Conservation (phyloP, 257 asterid genomes). For the Mentha longifolia region DNA sequence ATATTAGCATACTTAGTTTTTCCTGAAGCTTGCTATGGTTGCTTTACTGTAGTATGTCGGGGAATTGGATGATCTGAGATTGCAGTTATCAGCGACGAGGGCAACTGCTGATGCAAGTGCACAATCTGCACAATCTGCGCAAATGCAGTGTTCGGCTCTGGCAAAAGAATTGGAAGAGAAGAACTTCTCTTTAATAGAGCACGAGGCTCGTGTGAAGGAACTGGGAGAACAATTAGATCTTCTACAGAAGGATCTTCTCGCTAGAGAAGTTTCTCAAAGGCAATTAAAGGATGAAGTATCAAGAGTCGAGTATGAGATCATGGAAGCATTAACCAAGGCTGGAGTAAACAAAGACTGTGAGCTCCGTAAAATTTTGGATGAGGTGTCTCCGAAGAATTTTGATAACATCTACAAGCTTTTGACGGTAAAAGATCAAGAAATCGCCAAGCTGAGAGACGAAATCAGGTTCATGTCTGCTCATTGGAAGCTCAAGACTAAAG, state of each 20-base stretch:
- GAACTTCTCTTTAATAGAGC: slow-evolving; percentile 63
- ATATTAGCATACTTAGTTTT: too few species aligned
- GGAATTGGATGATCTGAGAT: slow-evolving; percentile 75
- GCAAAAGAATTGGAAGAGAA: slow-evolving; percentile 77
- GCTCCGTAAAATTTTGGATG: slow-evolving; percentile 66
- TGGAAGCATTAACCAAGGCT: slow-evolving; percentile 69
- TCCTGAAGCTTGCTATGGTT: neutral
- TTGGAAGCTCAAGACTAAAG: slow-evolving; percentile 83
- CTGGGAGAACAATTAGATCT: slow-evolving; percentile 80
- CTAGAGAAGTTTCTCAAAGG: slow-evolving; percentile 76
- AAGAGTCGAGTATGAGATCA: slow-evolving; percentile 83
- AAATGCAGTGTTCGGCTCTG: slow-evolving; percentile 69
- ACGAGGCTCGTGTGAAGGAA: slow-evolving; percentile 62
- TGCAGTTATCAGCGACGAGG: slow-evolving; percentile 63
- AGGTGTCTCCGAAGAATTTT: slow-evolving; percentile 71
- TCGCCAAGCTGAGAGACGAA: slow-evolving; percentile 76
- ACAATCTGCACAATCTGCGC: slow-evolving; percentile 75
- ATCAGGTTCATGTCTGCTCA: slow-evolving; percentile 84
- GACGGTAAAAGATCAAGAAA: slow-evolving; percentile 74
- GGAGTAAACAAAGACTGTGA: slow-evolving; percentile 73
- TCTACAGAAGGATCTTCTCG: slow-evolving; percentile 77
- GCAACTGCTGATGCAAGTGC: slow-evolving; percentile 88
- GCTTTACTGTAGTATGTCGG: slow-evolving; percentile 58
- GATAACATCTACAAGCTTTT: slow-evolving; percentile 70
- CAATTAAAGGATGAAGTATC: slow-evolving; percentile 83